Percentiles rank a stretch among this genome's conserved stretches.
phyloP scores from a whole-genome alignment of 495 filamentous ascomycete species.

The Penicillium paradoxum region DNA sequence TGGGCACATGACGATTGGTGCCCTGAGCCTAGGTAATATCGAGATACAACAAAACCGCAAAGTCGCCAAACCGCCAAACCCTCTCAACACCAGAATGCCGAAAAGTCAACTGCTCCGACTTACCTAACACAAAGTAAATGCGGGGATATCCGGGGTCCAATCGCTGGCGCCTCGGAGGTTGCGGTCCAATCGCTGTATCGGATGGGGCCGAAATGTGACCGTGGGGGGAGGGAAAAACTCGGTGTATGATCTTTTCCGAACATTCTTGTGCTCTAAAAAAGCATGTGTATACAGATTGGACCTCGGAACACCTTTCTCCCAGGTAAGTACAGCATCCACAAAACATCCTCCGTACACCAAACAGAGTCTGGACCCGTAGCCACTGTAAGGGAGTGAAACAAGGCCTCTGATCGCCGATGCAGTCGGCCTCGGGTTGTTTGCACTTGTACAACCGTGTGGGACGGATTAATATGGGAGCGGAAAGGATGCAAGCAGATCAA shows the following conservation, averaged over 20 bases:
- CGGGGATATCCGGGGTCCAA: slow-evolving; percentile 33
- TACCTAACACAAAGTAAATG: slow-evolving; percentile 28
- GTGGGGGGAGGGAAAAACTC: slow-evolving; percentile 10
- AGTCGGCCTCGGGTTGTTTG: slow-evolving; percentile 18
- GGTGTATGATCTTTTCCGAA: slow-evolving; percentile 23
- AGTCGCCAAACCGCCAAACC: too few species aligned
- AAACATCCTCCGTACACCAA: too few species aligned
- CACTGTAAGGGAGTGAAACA: background rate
- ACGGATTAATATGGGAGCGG: background rate
- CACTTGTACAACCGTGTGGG: background rate
- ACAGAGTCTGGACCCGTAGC: background rate
- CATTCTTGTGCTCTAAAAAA: slow-evolving; percentile 6
- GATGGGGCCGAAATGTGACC: slow-evolving; percentile 23
- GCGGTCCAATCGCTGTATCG: slow-evolving; percentile 30
- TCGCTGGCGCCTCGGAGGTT: slow-evolving; percentile 29
- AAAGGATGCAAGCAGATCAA: background rate
- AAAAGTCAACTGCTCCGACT: too few species aligned
- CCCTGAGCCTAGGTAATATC: background rate
- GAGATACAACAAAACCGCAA: too few species aligned
- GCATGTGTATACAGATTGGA: background rate
- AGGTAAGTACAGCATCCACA: too few species aligned
- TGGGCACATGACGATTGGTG: slow-evolving; percentile 1
- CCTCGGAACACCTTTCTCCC: background rate
- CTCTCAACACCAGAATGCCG: too few species aligned
- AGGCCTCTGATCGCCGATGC: slow-evolving; percentile 5